These are phyloP conservation scores for Fraxinus excelsior DNA, from an alignment of 257 asterid genomes.

Conservation along the genomic window DNA sequence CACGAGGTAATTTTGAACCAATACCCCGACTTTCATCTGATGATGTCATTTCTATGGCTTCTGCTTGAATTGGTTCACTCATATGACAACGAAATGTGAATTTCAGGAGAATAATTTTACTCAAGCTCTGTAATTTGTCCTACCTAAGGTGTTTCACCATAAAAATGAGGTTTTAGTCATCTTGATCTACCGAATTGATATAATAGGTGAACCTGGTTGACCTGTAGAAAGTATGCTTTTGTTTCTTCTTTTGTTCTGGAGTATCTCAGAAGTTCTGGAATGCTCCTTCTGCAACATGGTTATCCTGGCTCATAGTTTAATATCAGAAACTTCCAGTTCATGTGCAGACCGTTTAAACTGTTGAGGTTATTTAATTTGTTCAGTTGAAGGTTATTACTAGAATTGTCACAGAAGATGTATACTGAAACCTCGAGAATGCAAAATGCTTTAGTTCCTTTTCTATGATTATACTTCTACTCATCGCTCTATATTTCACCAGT, in stretches of 20 bases:
- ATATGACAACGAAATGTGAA: slow-evolving; percentile 2
- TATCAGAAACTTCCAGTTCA: neutral
- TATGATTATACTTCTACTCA: neutral
- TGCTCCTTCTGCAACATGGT: neutral
- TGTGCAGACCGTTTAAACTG: too few relatives aligned
- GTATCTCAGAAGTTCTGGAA: neutral
- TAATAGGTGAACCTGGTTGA: neutral
- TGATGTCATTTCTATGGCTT: neutral
- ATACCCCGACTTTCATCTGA: neutral
- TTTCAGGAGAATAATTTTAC: slow-evolving; percentile 5
- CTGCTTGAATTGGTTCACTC: neutral
- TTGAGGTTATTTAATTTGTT: too few relatives aligned
- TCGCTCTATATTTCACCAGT: neutral
- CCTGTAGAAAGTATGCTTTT: neutral
- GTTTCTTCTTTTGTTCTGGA: neutral
- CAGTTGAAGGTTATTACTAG: neutral
- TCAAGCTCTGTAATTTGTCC: neutral
- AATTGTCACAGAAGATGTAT: neutral
- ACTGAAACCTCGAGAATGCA: neutral
- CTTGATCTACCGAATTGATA: neutral
- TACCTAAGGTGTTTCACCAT: slow-evolving; percentile 2
- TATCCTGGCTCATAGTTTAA: neutral
- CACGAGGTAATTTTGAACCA: slow-evolving; percentile 65
- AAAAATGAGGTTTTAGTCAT: neutral
- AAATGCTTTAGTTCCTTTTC: neutral